Evolutionary conservation across 2,329 filamentous ascomycete genomes (phyloP).

Genomic region (Exophiala lecanii-corni): DNA sequence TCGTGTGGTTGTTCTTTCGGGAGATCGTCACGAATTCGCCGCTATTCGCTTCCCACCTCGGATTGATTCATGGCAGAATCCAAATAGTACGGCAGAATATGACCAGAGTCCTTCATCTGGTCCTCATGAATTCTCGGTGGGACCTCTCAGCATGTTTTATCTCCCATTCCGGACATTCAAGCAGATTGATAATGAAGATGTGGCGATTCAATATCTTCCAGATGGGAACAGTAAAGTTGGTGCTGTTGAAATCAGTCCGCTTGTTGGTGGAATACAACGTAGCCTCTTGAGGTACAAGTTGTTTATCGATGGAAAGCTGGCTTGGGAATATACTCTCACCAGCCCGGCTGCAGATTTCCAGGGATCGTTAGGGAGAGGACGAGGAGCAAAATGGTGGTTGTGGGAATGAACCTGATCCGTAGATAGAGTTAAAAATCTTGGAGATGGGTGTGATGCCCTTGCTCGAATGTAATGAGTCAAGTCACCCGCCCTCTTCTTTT

Average conservation of each 20-base stretch:
- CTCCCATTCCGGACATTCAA: constrained; percentile 77
- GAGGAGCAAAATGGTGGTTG: constrained; percentile 6
- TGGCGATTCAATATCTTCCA: constrained; percentile 76
- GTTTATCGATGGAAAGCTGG: constrained; percentile 74
- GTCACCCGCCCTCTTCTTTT: too few species aligned
- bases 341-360: constrained; percentile 28
- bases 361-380: background rate
- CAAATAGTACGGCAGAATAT: constrained; percentile 14
- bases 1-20: constrained; percentile 78
- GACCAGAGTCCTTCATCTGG: constrained; percentile 32
- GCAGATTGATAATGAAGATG: constrained; percentile 75
- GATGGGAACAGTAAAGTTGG: constrained; percentile 88
- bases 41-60: constrained; percentile 68
- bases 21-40: constrained; percentile 95
- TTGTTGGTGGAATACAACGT: constrained; percentile 39
- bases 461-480: too few species aligned
- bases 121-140: constrained; percentile 85
- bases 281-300: constrained; percentile 75
- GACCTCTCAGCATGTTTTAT: constrained; percentile 90
- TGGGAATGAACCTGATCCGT: background rate
- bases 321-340: constrained; percentile 57
- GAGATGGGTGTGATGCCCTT: background rate
- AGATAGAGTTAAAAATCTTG: background rate
- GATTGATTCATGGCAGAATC: constrained; percentile 21
- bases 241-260: constrained; percentile 65